These are phyloP conservation scores for Dioszegia crocea DNA, from an alignment of 768 basidiomycete genomes.

Conservation along the genomic window DNA sequence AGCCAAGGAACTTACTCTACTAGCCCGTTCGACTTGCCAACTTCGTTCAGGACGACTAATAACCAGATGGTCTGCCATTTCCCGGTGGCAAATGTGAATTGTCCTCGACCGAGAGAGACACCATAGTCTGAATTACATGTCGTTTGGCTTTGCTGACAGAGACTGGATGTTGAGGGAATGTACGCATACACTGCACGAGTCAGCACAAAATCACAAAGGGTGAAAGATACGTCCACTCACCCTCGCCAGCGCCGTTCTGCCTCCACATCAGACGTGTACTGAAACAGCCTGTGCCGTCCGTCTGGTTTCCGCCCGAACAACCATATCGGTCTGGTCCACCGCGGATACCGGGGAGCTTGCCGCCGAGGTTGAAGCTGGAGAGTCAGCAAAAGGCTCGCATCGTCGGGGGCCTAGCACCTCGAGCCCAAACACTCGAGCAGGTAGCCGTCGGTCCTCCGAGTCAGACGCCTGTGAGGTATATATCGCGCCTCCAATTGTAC, in stretches of 20 bases:
- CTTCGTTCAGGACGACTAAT: slow-evolving; percentile 70
- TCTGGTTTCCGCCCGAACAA: slow-evolving; percentile 46
- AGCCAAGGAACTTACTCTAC: slow-evolving; percentile 58
- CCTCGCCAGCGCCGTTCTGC: slow-evolving; percentile 61
- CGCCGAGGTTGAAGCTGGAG: slow-evolving; percentile 64
- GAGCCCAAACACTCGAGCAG: too few species aligned
- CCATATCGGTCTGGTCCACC: slow-evolving; percentile 49
- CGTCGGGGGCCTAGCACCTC: background rate
- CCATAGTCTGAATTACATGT: slow-evolving; percentile 52
- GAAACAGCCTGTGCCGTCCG: slow-evolving; percentile 67
- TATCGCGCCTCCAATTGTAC: too few species aligned
- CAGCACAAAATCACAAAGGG: background rate
- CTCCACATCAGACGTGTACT: slow-evolving; percentile 78
- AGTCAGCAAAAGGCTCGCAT: too few species aligned
- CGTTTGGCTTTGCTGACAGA: slow-evolving; percentile 57
- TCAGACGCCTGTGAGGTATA: too few species aligned
- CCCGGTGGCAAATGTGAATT: slow-evolving; percentile 44
- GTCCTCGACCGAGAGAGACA: slow-evolving; percentile 43
- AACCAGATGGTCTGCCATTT: slow-evolving; percentile 57
- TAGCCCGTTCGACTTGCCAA: slow-evolving; percentile 64
- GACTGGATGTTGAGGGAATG: slow-evolving; percentile 57
- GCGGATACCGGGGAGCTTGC: slow-evolving; percentile 77
- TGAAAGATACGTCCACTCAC: slow-evolving; percentile 18
- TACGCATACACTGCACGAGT: slow-evolving; percentile 69
- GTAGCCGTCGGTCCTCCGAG: too few species aligned